Evolutionary conservation across 1,139 yeast species (phyloP).

Genomic region (Pichia sp.): DNA sequence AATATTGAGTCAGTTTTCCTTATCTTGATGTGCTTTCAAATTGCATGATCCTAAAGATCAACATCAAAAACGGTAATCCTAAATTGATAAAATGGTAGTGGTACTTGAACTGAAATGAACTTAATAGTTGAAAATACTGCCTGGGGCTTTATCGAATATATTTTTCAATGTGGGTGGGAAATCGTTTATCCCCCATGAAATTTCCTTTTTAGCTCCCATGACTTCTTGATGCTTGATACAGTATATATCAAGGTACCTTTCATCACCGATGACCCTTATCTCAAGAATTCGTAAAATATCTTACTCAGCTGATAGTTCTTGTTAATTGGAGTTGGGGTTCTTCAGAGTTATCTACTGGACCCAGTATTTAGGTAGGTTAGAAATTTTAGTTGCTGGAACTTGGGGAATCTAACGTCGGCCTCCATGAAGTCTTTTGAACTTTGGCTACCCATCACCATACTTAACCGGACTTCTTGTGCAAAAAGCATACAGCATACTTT

Average conservation of each 20-base stretch:
- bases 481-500: constrained; percentile 2
- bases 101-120: not conserved
- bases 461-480: constrained; percentile 2
- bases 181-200: not conserved
- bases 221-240: not conserved
- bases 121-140: not conserved
- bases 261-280: constrained; percentile 1
- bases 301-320: not conserved
- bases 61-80: constrained; percentile 3
- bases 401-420: not conserved
- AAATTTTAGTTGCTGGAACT: not conserved
- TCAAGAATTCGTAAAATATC: not conserved
- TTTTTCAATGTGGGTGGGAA: not conserved
- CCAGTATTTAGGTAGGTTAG: not conserved
- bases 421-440: constrained; percentile 2
- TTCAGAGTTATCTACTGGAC: not conserved
- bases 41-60: constrained; percentile 1
- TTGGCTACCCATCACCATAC: constrained; percentile 1
- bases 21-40: not conserved
- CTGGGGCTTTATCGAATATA: not conserved
- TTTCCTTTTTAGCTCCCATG: constrained; percentile 4
- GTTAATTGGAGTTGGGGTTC: not conserved
- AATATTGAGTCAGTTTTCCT: not conserved
- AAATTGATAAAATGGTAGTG: constrained; percentile 2
- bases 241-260: not conserved